These are phyloP conservation scores for Cetraspora pellucida DNA, from an alignment of 192 early-diverging fungal genomes.

Conservation along the genomic window DNA sequence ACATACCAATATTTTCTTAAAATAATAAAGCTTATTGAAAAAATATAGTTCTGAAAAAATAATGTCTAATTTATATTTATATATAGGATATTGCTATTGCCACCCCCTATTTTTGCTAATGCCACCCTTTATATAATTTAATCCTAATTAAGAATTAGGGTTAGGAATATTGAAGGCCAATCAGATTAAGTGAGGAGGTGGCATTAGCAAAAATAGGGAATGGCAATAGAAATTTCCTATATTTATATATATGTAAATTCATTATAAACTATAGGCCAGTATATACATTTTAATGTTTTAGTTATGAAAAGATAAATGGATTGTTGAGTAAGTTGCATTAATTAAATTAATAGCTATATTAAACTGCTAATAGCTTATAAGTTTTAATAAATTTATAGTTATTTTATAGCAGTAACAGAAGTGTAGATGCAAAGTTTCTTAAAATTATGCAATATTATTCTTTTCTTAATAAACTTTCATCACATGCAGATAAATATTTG, in stretches of 20 bases:
- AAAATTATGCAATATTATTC: neutral
- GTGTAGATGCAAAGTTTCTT: too few relatives aligned
- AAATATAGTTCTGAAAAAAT: neutral
- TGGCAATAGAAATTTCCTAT: too few relatives aligned
- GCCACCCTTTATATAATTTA: too few relatives aligned
- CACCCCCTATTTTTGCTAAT: too few relatives aligned
- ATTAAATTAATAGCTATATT: neutral
- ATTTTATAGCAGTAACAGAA: too few relatives aligned
- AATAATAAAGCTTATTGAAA: neutral
- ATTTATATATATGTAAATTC: neutral
- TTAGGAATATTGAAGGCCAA: too few relatives aligned
- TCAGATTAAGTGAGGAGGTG: too few relatives aligned
- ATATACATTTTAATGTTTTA: neutral
- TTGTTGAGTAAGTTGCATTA: neutral
- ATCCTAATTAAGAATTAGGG: too few relatives aligned
- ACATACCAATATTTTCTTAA: neutral
- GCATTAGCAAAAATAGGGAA: too few relatives aligned
- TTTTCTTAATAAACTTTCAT: neutral
- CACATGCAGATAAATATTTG: neutral
- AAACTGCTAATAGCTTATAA: too few relatives aligned
- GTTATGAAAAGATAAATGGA: neutral
- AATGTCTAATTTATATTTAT: neutral
- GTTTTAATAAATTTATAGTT: too few relatives aligned
- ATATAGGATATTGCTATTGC: too few relatives aligned
- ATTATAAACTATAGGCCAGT: neutral